phyloP scores from a whole-genome alignment of 352 stramenopile species.

The Pilasporangium apinafurcum region DNA sequence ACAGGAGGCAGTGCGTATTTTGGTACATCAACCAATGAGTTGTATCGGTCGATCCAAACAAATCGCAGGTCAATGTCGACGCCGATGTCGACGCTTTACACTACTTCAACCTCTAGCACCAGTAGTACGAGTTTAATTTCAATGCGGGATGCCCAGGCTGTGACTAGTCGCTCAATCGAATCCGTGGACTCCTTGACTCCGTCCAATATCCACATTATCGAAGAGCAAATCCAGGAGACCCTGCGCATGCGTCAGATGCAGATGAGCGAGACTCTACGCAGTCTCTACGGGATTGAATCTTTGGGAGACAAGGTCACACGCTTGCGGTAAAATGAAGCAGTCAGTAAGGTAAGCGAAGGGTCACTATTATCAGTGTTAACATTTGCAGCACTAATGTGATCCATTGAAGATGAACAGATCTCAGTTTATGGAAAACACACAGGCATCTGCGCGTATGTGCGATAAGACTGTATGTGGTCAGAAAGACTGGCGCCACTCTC shows the following conservation, averaged over 20 bases:
- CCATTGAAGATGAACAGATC: not conserved
- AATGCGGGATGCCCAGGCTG: conserved; percentile 4
- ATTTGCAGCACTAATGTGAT: no score
- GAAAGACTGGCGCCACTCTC: no score
- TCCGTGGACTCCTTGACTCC: conserved; percentile 15
- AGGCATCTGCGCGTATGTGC: no score
- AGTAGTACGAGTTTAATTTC: conserved; percentile 19
- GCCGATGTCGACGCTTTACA: not conserved
- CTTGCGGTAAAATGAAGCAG: conserved; percentile 10
- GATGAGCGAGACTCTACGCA: conserved; percentile 20
- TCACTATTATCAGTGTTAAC: no score
- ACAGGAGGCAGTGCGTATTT: no score
- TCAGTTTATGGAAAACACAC: not conserved
- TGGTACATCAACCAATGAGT: no score
- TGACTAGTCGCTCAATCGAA: not conserved
- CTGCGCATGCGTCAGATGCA: conserved; percentile 16
- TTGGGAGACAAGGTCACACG: conserved; percentile 13
- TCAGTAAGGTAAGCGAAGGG: no score
- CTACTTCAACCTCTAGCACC: conserved; percentile 6
- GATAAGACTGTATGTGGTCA: no score
- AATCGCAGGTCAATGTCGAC: not conserved
- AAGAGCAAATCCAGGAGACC: conserved; percentile 23
- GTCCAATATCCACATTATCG: conserved; percentile 7
- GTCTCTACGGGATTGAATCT: conserved; percentile 13
- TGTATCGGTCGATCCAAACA: no score